phyloP scores from a whole-genome alignment of 2,329 filamentous ascomycete genomes.

The Ophiosphaerella narmari region DNA sequence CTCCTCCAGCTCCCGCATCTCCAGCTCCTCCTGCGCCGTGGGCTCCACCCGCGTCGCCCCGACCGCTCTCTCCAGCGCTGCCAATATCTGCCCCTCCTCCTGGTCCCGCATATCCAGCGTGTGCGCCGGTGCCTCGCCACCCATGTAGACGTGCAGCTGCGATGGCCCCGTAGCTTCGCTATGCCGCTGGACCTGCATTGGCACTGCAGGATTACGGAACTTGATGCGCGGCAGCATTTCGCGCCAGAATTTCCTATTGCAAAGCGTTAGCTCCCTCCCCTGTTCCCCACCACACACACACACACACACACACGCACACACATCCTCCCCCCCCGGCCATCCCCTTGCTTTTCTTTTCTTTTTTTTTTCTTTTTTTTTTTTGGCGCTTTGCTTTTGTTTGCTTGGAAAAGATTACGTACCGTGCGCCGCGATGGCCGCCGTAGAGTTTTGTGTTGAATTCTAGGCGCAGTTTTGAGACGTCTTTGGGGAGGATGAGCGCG shows the following conservation, averaged over 20 bases:
- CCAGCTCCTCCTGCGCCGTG: constrained; percentile 62
- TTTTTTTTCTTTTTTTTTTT: no score
- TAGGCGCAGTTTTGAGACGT: constrained; percentile 76
- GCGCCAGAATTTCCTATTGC: constrained; percentile 81
- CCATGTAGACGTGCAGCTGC: constrained; percentile 38
- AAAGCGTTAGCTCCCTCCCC: no score
- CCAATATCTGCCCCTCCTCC: constrained; percentile 65
- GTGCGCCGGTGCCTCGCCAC: constrained; percentile 45
- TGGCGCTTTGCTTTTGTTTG: not conserved
- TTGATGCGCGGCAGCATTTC: constrained; percentile 83
- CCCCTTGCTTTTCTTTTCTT: no score
- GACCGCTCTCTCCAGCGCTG: constrained; percentile 65
- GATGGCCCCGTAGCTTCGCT: constrained; percentile 47
- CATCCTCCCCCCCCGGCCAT: no score
- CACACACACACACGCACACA: no score
- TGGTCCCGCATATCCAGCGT: constrained; percentile 64
- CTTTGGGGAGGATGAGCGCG: constrained; percentile 76
- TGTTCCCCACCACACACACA: no score
- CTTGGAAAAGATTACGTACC: constrained; percentile 53
- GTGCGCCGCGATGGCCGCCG: constrained; percentile 73
- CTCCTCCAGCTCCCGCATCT: constrained; percentile 63
- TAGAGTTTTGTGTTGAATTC: constrained; percentile 68
- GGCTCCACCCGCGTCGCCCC: constrained; percentile 62
- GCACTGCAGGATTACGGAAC: constrained; percentile 86
- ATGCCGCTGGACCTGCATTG: constrained; percentile 80